phyloP scores from a whole-genome alignment of 495 filamentous ascomycete species.

The Cercophora samala region DNA sequence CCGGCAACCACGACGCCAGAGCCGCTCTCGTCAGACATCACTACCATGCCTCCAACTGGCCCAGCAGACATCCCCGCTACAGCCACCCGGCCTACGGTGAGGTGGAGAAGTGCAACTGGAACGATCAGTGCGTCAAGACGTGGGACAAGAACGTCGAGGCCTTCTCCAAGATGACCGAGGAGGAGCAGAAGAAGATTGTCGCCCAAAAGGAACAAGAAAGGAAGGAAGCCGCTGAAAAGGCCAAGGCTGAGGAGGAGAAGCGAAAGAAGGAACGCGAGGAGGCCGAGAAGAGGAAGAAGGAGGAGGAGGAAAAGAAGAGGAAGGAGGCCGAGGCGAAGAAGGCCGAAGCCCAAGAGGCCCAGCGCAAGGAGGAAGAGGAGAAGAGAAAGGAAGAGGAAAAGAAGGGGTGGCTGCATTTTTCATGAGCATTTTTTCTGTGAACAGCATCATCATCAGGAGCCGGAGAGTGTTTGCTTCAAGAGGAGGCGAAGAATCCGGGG shows the following conservation, averaged over 20 bases:
- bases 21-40: conserved; percentile 60
- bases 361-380: conserved; percentile 18
- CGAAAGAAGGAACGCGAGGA: conserved; percentile 29
- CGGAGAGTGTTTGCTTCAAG: conserved; percentile 9
- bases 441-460: conserved; percentile 22
- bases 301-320: conserved; percentile 20
- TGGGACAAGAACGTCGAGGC: conserved; percentile 55
- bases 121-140: conserved; percentile 52
- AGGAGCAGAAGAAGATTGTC: conserved; percentile 49
- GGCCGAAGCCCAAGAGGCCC: conserved; percentile 17
- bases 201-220: conserved; percentile 36
- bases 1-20: conserved; percentile 57
- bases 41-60: conserved; percentile 64
- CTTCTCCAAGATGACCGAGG: conserved; percentile 44
- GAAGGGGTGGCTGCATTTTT: conserved; percentile 17
- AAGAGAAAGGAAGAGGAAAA: conserved; percentile 15
- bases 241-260: conserved; percentile 28
- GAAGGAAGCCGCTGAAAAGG: conserved; percentile 28
- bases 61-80: conserved; percentile 55
- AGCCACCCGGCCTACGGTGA: conserved; percentile 59
- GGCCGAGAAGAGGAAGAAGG: conserved; percentile 23
- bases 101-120: conserved; percentile 64
- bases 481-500: conserved; percentile 2
- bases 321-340: conserved; percentile 23
- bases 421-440: conserved; percentile 18